Base-by-base conservation (phyloP, 306 rosid genomes). In the Urtica urens region DNA sequence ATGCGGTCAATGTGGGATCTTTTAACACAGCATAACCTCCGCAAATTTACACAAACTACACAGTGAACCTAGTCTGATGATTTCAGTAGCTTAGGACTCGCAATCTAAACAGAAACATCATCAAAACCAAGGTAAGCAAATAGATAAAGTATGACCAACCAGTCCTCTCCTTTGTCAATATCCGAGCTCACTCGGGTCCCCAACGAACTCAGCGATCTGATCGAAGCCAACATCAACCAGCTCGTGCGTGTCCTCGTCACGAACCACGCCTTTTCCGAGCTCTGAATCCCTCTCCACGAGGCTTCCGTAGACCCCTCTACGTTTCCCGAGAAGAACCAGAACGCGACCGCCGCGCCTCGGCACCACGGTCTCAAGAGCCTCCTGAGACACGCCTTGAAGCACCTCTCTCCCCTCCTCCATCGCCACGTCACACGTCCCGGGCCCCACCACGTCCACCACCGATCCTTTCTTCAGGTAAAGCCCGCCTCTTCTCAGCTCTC, bases 381-480 rank as follows among this genome's bases (percentile, higher is more conserved):
- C 76, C 34, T 88, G 84, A 9, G 93, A 76, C 22, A 88, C 78
- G 28, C 93, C 93, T 68, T 81, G 93, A 46, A 88, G 29, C 24
- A 88, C 73, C 78, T 88, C 93, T 50, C 69, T 63, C 46, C 77
- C 68, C 45, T 65, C 93, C 63, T 88, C 97, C 83, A 88, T 76
- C 12, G 80, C 63, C 57, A 88, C 53, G 69, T 84, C 97, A 56
- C 97, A 88, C 2, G 69, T 71, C 5, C 41, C 28, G 8, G 87
- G 95, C 20, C 90, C 86, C 53, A 81, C 79, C 47, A 88, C 95
- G 66, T 84, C 93, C 55, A 88, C 65, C 60, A 84, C 62, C 77
- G 81, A 57, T 38, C 90, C 97, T 58, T 88, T 84, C 64, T 77
- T 84, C 70, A 65, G 56, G 62, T 88, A 84, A 42, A 84, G 55